Evolutionary conservation across 495 filamentous ascomycete genomes (phyloP), one percentile per base, ranked within the genome.

Genomic region (Aspergillus campestris): DNA sequence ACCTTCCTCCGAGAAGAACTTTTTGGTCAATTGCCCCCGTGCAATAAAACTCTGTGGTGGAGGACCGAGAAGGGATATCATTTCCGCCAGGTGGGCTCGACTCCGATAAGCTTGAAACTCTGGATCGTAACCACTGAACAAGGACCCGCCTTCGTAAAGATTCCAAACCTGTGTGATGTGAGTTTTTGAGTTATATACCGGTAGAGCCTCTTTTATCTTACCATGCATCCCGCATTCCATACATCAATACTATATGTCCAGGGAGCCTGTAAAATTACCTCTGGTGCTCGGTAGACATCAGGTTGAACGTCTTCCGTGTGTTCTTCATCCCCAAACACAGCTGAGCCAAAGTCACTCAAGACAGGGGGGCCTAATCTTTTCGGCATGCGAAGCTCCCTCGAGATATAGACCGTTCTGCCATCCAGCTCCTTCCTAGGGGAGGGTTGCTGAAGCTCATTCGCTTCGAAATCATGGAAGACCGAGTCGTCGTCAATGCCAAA

Each of bases 161-260:
- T 62, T 33, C 64, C 64, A 67, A 41, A 57, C 52, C 62, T 67
- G n/a, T n/a, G n/a, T n/a, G n/a, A n/a, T n/a, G n/a, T n/a, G n/a
- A n/a, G n/a, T n/a, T n/a, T n/a, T n/a, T n/a, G n/a, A n/a, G n/a
- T n/a, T n/a, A n/a, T n/a, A n/a, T n/a, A n/a, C n/a, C n/a, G n/a
- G n/a, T n/a, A n/a, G n/a, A n/a, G n/a, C n/a, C n/a, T n/a, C n/a
- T n/a, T n/a, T n/a, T n/a, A n/a, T n/a, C n/a, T 62, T 56, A 70
- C 70, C 60, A 72, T 58, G n/a, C 65, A 57, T 38, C 66, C 70
- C 49, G 70, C 51, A 33, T 57, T 59, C 68, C 68, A 72, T 47
- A 74, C 63, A 56, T 74, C 68, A 28, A 69, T 51, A 8, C 57
- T 67, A 36, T 52, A 61, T 37, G 53, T 50, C 67, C 70, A 74